phyloP scores from a whole-genome alignment of 768 basidiomycete species.

The Phylloporus sp. region DNA sequence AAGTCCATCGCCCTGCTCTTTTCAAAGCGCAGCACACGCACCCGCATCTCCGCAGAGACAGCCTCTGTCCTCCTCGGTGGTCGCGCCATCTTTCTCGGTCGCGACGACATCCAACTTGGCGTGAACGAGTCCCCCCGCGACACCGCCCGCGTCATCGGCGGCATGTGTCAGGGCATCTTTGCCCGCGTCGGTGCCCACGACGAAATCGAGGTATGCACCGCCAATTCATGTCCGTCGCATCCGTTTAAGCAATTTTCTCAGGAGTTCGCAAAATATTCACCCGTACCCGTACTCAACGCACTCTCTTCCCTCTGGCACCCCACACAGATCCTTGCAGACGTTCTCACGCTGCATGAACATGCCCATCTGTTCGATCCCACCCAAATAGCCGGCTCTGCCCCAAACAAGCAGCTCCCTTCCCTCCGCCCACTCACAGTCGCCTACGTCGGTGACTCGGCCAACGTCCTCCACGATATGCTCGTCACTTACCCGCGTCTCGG shows the following conservation, averaged over 20 bases:
- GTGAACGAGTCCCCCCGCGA: conserved; percentile 89
- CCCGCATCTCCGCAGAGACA: conserved; percentile 85
- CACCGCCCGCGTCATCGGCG: conserved; percentile 81
- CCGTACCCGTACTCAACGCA: conserved; percentile 94
- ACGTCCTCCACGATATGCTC: conserved; percentile 96
- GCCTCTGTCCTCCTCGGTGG: conserved; percentile 77
- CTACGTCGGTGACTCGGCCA: conserved; percentile 92
- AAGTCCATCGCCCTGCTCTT: conserved; percentile 89
- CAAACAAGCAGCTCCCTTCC: conserved; percentile 36
- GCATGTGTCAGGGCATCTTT: conserved; percentile 96
- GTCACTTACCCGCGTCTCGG: conserved; percentile 92
- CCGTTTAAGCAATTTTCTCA: conserved; percentile 28
- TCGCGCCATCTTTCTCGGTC: conserved; percentile 82
- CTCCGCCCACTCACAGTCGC: conserved; percentile 83
- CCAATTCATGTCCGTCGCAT: not conserved
- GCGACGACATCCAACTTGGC: conserved; percentile 90
- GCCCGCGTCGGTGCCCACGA: conserved; percentile 90
- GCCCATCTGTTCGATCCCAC: conserved; percentile 46
- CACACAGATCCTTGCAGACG: conserved; percentile 89
- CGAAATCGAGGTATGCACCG: conserved; percentile 75
- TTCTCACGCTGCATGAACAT: conserved; percentile 83
- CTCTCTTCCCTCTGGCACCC: conserved; percentile 96
- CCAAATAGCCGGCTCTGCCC: conserved; percentile 9
- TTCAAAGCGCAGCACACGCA: conserved; percentile 90
- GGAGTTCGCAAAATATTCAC: conserved; percentile 87